phyloP scores from a whole-genome alignment of 768 basidiomycete species.

The Crucibulum laeve region DNA sequence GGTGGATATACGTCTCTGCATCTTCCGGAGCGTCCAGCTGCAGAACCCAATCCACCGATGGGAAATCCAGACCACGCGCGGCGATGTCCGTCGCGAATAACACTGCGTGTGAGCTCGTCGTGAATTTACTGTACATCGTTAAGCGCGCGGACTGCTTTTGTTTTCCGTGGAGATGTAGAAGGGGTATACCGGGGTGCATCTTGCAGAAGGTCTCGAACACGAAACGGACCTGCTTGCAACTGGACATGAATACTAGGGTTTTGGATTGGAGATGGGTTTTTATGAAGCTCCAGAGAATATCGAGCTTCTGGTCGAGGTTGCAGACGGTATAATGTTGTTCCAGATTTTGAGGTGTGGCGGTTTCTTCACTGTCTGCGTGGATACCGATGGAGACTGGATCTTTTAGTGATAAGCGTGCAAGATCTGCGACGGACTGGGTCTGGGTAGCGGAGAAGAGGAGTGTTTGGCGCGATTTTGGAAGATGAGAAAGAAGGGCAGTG shows the following conservation, averaged over 20 bases:
- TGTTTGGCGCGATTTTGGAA: constrained; percentile 90
- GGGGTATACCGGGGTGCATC: constrained; percentile 89
- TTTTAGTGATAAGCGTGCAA: constrained; percentile 86
- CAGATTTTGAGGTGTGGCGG: constrained; percentile 67
- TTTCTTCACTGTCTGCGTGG: constrained; percentile 39
- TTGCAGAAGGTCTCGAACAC: constrained; percentile 93
- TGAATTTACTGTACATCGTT: constrained; percentile 81
- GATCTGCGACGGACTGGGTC: constrained; percentile 81
- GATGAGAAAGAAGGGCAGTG: constrained; percentile 86
- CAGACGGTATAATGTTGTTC: constrained; percentile 89
- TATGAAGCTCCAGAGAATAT: constrained; percentile 91
- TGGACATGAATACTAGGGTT: constrained; percentile 89
- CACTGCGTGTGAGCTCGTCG: constrained; percentile 74
- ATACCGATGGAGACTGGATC: constrained; percentile 75
- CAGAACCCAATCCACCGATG: constrained; percentile 93
- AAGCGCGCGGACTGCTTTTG: constrained; percentile 92
- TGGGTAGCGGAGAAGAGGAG: constrained; percentile 97
- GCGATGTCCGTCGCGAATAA: constrained; percentile 96
- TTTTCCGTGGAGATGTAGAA: constrained; percentile 95
- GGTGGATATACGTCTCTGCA: constrained; percentile 95
- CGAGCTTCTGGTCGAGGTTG: constrained; percentile 82
- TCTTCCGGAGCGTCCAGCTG: constrained; percentile 97
- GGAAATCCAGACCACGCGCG: constrained; percentile 94
- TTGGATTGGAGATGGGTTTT: constrained; percentile 91
- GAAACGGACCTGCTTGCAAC: constrained; percentile 96